Percentiles rank a stretch among this genome's conserved stretches.
Conservation (phyloP, 495 filamentous ascomycete genomes). For the Sordaria brevicollis region DNA sequence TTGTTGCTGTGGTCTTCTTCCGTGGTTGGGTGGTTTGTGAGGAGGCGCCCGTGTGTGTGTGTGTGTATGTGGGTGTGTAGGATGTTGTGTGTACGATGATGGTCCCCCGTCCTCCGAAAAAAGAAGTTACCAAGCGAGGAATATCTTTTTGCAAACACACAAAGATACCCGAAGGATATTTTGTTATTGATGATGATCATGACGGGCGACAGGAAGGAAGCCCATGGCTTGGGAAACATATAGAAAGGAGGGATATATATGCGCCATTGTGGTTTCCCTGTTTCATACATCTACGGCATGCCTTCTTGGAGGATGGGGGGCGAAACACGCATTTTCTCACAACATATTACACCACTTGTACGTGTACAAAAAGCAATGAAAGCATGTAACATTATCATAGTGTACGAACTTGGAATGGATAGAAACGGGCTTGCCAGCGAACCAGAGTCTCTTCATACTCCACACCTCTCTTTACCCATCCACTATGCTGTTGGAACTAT, state of each 20-base stretch:
- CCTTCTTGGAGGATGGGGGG: background rate
- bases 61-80: too few species aligned
- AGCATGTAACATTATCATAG: slow-evolving; percentile 19
- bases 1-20: background rate
- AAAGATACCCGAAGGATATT: background rate
- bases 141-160: background rate
- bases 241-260: background rate
- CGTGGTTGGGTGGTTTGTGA: background rate
- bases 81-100: background rate
- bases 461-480: too few species aligned
- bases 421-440: background rate
- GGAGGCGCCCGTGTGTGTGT: background rate
- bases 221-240: background rate
- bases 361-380: slow-evolving; percentile 24
- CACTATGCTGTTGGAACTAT: too few species aligned
- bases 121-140: background rate
- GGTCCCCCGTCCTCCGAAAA: background rate
- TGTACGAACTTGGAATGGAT: background rate
- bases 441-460: background rate
- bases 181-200: background rate
- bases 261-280: background rate
- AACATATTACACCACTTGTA: background rate
- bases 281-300: background rate
- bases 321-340: background rate
- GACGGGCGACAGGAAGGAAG: background rate